Evolutionary conservation across 1,284 basidiomycete genomes (phyloP), one percentile per base, ranked within the genome.

Genomic region (Retiboletus flavoniger): DNA sequence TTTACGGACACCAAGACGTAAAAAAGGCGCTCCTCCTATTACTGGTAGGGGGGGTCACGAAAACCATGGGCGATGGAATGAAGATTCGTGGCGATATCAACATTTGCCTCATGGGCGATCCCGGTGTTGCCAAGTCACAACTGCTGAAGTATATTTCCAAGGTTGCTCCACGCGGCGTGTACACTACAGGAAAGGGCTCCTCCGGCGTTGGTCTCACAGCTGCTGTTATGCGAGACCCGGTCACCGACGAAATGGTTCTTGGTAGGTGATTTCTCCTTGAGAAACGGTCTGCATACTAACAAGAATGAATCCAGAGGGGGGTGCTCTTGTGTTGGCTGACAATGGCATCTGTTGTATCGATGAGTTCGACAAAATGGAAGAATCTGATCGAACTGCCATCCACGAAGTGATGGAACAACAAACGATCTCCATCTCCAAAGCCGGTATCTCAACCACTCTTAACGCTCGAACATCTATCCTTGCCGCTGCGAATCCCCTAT

Each of bases 371-470:
- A 99, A 99, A 75, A 99, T 99, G 97, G 97, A 99, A 62, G 97
- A 99, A 73, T 74, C 91, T 2, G 97, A 99, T 72, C 83, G 97
- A 58, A 99, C 97, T 0, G 94, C 97, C 13, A 99, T 99, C 60
- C 97, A 99, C 77, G 97, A 99, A 81, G 97, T 99, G 53, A 99
- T 99, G 97, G 96, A 99, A 73, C 96, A 99, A 70, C 96, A 99
- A 74, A 99, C 97, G 2, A 99, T 99, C 60, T 98, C 94, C 3
- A 99, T 99, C 63, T 95, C 95, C 42, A 99, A 99, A 75, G 97
- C 97, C 3, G 97, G 97, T 19, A 99, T 99, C 71, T 97, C 95
- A 0, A 99, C 97, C 0, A 99, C 97, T 0, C 80, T 99, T 36
- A 99, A 99, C 67, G 97, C 97, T n/a, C 87, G 97, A 38, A 98